phyloP scores from a whole-genome alignment of 1,284 basidiomycete species.

The Phylloboletellus chloephorus region DNA sequence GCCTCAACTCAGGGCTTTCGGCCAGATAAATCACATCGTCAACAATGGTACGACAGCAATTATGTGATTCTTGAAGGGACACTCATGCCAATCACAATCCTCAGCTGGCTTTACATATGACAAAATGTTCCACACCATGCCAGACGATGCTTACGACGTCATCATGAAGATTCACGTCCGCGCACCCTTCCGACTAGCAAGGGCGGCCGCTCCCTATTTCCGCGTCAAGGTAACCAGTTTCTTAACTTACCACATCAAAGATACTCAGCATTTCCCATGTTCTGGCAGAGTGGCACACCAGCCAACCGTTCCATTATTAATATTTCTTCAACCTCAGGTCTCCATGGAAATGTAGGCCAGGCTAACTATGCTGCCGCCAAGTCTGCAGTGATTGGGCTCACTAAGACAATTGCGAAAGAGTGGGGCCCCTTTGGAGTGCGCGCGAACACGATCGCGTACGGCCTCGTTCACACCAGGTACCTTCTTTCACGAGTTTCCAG shows the following conservation, averaged over 20 bases:
- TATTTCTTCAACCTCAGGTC: constrained; percentile 70
- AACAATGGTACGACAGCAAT: constrained; percentile 61
- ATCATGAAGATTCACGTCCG: constrained; percentile 72
- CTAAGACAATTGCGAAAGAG: constrained; percentile 84
- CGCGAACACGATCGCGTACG: constrained; percentile 78
- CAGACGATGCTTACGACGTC: constrained; percentile 76
- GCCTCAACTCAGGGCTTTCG: constrained; percentile 52
- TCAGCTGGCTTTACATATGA: constrained; percentile 82
- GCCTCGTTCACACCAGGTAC: constrained; percentile 68
- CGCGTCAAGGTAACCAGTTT: constrained; percentile 61
- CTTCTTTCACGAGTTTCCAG: constrained; percentile 9
- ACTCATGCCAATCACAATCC: constrained; percentile 4
- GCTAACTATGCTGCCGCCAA: constrained; percentile 81
- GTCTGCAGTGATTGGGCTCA: constrained; percentile 69
- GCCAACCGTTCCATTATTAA: constrained; percentile 77
- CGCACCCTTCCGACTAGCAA: constrained; percentile 75
- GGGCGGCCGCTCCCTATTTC: constrained; percentile 81
- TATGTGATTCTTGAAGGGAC: neutral
- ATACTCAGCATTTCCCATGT: neutral
- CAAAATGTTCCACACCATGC: constrained; percentile 84
- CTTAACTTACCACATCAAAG: neutral
- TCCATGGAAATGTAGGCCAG: constrained; percentile 83
- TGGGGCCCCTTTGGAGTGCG: constrained; percentile 82
- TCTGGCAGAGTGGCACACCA: constrained; percentile 37
- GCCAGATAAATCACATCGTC: constrained; percentile 81